Conservation (phyloP, 108 stramenopile genomes). For the Chaetoceros tenuissimus region DNA sequence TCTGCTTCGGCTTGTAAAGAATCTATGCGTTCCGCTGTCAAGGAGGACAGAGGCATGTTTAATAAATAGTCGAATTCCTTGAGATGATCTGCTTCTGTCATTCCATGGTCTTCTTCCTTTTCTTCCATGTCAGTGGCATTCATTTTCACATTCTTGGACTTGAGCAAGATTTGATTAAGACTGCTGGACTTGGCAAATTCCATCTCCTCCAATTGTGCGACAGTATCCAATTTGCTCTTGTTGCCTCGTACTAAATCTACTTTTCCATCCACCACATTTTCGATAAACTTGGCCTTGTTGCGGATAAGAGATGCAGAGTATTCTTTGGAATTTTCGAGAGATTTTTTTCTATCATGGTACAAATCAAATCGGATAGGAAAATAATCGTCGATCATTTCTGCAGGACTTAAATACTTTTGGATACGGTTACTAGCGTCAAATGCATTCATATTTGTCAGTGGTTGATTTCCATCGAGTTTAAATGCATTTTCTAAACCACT, state of each 20-base stretch:
- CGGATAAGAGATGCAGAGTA: conserved; percentile 39
- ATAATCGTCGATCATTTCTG: conserved; percentile 66
- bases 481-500: conserved; percentile 51
- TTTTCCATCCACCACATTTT: conserved; percentile 50
- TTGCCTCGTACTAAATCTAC: conserved; percentile 51
- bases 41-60: conserved; percentile 70
- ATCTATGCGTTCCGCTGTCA: conserved; percentile 68
- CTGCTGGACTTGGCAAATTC: conserved; percentile 42
- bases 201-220: conserved; percentile 43
- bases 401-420: conserved; percentile 46
- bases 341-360: conserved; percentile 68
- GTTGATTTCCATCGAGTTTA: conserved; percentile 47
- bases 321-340: conserved; percentile 57
- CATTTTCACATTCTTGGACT: conserved; percentile 26
- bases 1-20: conserved; percentile 50
- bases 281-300: conserved; percentile 79
- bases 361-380: conserved; percentile 67
- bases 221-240: conserved; percentile 62
- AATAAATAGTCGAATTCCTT: conserved; percentile 79
- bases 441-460: conserved; percentile 87
- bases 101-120: conserved; percentile 5
- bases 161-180: conserved; percentile 41
- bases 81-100: conserved; percentile 4
- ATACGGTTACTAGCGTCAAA: conserved; percentile 59
- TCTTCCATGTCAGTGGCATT: conserved; percentile 2